Conservation (phyloP, 1,284 basidiomycete genomes). For the Melampsora americana region DNA sequence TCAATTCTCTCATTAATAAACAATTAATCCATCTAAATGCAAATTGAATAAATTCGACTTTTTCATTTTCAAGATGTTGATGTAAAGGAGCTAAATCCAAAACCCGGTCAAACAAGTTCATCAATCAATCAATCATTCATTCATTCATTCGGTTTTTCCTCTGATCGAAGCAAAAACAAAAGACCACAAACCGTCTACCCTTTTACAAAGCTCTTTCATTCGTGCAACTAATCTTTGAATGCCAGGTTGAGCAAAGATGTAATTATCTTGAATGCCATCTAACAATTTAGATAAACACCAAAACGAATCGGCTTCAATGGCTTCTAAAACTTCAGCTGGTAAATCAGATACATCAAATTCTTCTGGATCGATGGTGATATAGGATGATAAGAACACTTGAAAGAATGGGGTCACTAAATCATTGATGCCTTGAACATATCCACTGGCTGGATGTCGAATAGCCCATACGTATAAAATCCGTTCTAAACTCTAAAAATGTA, state of each 20-base stretch:
- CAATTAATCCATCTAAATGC: conserved; percentile 99
- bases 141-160: not conserved
- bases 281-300: conserved; percentile 91
- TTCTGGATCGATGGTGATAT: conserved; percentile 86
- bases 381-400: conserved; percentile 84
- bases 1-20: conserved; percentile 90
- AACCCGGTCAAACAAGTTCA: not conserved
- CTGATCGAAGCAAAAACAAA: not conserved
- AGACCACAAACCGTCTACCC: conserved; percentile 83
- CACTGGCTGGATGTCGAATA: conserved; percentile 89
- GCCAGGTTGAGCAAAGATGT: conserved; percentile 88
- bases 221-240: conserved; percentile 85
- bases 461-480: conserved; percentile 95
- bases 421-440: conserved; percentile 97
- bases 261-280: conserved; percentile 95
- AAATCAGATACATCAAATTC: conserved; percentile 75
- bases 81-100: conserved; percentile 66
- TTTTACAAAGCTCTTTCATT: conserved; percentile 84
- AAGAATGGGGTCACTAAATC: conserved; percentile 93
- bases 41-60: conserved; percentile 97
- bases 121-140: not conserved
- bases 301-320: conserved; percentile 90
- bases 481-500: conserved; percentile 69
- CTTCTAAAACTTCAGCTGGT: conserved; percentile 67
- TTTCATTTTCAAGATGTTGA: conserved; percentile 76